A percentile compares a stretch with the other conserved stretches of the same genome.
These are phyloP conservation scores for Didymella exigua DNA, from an alignment of 2,329 filamentous ascomycete species.

Conservation along the genomic window DNA sequence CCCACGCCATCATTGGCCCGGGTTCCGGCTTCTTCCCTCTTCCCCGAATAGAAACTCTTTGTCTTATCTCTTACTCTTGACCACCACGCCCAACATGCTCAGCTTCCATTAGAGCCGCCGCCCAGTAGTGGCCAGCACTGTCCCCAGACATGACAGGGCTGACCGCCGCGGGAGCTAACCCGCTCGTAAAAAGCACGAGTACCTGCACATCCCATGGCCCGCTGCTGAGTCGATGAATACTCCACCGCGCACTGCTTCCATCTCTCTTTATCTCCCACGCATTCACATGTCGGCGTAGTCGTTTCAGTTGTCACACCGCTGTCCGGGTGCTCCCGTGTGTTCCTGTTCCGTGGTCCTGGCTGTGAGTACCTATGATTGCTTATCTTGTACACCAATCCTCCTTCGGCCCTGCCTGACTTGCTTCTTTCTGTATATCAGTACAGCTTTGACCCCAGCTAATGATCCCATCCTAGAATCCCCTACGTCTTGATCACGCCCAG, in stretches of 20 bases:
- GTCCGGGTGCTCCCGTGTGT: constrained; percentile 42
- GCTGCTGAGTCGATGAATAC: constrained; percentile 21
- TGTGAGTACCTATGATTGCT: constrained; percentile 40
- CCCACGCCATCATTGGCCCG: constrained; percentile 29
- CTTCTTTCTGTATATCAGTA: constrained; percentile 39
- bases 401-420: constrained; percentile 23
- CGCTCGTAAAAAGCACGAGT: constrained; percentile 39
- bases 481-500: constrained; percentile 16
- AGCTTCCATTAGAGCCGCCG: constrained; percentile 26
- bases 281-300: constrained; percentile 26
- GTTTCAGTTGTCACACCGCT: constrained; percentile 34
- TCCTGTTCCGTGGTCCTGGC: constrained; percentile 28
- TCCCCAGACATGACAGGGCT: constrained; percentile 33
- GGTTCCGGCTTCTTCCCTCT: not conserved
- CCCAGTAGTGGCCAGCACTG: constrained; percentile 23
- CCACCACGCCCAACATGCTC: constrained; percentile 22
- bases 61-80: constrained; percentile 37
- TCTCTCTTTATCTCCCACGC: constrained; percentile 31
- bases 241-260: constrained; percentile 19
- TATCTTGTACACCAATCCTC: constrained; percentile 41
- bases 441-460: constrained; percentile 36
- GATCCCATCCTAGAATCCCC: constrained; percentile 18
- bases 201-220: constrained; percentile 39
- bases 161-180: constrained; percentile 42
- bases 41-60: constrained; percentile 15